Evolutionary conservation across 495 filamentous ascomycete species (phyloP).

Genomic region (Extremus antarcticus): DNA sequence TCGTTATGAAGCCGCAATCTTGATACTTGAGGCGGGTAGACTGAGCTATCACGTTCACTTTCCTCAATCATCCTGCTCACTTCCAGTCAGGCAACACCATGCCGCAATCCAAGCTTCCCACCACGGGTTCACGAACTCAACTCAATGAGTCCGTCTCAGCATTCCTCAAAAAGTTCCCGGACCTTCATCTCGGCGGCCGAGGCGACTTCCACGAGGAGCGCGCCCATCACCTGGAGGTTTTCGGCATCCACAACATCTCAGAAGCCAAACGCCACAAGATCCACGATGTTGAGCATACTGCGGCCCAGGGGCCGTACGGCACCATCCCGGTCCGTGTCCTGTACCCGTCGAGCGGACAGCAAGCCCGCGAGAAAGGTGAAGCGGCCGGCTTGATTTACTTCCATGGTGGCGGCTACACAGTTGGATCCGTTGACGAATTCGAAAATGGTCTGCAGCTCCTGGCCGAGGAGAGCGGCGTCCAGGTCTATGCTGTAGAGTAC

Average conservation of each 20-base stretch:
- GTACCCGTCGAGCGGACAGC: constrained; percentile 20
- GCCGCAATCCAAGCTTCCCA: constrained; percentile 2
- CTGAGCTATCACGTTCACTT: too few species aligned
- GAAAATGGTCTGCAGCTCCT: constrained; percentile 29
- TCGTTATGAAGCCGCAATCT: too few species aligned
- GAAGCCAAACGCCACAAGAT: constrained; percentile 21
- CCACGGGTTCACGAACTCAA: neutral
- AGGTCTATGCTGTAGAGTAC: constrained; percentile 8
- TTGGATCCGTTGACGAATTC: constrained; percentile 33
- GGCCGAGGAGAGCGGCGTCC: constrained; percentile 21
- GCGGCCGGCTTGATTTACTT: constrained; percentile 28
- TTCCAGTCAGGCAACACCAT: neutral
- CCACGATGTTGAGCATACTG: constrained; percentile 26
- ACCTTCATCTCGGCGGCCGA: constrained; percentile 14
- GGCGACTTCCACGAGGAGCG: constrained; percentile 26
- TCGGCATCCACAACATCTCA: constrained; percentile 25
- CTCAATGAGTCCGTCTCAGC: constrained; percentile 1
- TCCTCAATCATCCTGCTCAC: neutral
- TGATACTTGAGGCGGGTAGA: too few species aligned
- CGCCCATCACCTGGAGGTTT: constrained; percentile 25
- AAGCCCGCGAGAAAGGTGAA: neutral
- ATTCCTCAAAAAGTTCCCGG: constrained; percentile 8
- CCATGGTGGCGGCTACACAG: constrained; percentile 35
- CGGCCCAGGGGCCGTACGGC: constrained; percentile 30
- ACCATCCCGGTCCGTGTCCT: constrained; percentile 28